Base-by-base conservation (phyloP, 1,139 yeast genomes). In the Yueomyces sp. region DNA sequence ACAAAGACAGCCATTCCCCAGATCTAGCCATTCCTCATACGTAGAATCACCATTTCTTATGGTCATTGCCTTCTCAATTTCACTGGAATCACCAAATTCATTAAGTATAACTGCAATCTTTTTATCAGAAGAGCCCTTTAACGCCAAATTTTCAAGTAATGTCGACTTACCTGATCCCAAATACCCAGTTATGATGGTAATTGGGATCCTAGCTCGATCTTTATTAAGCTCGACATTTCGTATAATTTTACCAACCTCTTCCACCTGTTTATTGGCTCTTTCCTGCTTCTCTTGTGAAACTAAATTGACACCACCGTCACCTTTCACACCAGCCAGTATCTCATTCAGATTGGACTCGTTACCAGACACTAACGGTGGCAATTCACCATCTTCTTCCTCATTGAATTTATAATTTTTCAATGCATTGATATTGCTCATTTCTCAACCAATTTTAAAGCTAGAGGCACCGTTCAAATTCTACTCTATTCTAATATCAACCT, bases 111-210 rank as follows among this genome's bases (percentile, higher is more conserved):
- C 86, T 1, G 98, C 98, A 35, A 91, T 69, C 56, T 79, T 75
- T 62, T 78, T 77, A 42, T 56, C 60, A 19, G 19, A 19, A 4
- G 57, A 49, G 30, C 91, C 80, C 41, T 72, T 75, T 46, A 73
- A 66, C 0, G 95, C 87, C 26, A 91, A 76, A 46, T 72, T 70
- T 46, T 85, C 85, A 33, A 91, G 67, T 43, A 93, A 64, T 0
- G 97, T 89, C 1, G 95, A 81, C 57, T 91, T 91, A 2, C 99
- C 99, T 11, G 95, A 82, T 1, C 99, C 99, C 37, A 91, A 64
- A 57, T 89, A 91, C 1, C 98, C 99, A 0, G 97, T 91, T 35
- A 93, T 78, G 27, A 91, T 85, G 0, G 96, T 86, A 12, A 91
- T 78, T 1, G 99, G 99, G 8, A 89, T 91, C 59, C 77, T 79